These are phyloP conservation scores for Serendipita indica DNA, from an alignment of 768 basidiomycete species.

Conservation along the genomic window DNA sequence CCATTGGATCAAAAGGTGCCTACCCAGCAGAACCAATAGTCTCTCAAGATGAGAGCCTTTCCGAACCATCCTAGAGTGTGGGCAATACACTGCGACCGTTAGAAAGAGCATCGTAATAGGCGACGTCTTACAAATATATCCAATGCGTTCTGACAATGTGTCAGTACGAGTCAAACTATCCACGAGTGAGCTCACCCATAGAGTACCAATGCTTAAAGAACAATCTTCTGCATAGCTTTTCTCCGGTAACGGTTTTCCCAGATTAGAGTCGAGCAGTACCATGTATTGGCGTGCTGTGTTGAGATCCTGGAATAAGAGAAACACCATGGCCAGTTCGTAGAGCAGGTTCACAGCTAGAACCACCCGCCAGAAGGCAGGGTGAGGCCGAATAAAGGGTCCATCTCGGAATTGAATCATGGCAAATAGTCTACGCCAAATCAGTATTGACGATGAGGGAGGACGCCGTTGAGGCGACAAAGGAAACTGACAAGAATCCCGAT, in stretches of 20 bases:
- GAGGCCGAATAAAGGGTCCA: slow-evolving; percentile 76
- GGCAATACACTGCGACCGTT: slow-evolving; percentile 39
- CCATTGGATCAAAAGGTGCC: slow-evolving; percentile 13
- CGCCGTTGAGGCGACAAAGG: not conserved
- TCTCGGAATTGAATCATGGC: slow-evolving; percentile 83
- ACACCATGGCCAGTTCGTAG: slow-evolving; percentile 71
- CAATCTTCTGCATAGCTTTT: slow-evolving; percentile 81
- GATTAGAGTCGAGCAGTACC: slow-evolving; percentile 55
- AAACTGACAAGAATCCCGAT: slow-evolving; percentile 40
- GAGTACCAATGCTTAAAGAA: slow-evolving; percentile 38
- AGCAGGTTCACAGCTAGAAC: slow-evolving; percentile 68
- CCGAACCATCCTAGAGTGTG: slow-evolving; percentile 84
- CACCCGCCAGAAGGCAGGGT: slow-evolving; percentile 67
- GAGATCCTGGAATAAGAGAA: slow-evolving; percentile 74
- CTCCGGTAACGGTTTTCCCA: slow-evolving; percentile 63
- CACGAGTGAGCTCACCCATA: slow-evolving; percentile 42
- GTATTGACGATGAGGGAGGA: not conserved
- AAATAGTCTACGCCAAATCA: slow-evolving; percentile 38
- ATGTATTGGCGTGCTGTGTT: slow-evolving; percentile 63
- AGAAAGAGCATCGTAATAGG: not conserved
- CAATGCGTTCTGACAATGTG: slow-evolving; percentile 43
- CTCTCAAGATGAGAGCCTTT: slow-evolving; percentile 76
- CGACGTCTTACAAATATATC: slow-evolving; percentile 44
- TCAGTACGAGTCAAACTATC: not conserved
- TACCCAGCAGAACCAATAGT: slow-evolving; percentile 94